Base-by-base conservation (phyloP, 225 moss, liverwort and hornwort genomes). In the Marchantia polymorpha region DNA sequence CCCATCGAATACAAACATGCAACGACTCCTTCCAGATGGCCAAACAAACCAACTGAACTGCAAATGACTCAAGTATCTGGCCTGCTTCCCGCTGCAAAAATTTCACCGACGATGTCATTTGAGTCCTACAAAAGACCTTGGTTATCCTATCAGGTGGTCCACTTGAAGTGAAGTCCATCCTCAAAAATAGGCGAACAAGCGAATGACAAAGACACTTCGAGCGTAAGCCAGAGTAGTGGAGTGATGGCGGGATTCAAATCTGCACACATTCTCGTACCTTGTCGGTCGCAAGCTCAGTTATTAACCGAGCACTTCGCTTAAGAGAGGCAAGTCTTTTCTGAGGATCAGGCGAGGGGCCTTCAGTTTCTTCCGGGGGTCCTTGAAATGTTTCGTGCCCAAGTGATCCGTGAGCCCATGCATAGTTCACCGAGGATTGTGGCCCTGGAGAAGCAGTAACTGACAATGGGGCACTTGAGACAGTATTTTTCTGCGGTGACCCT, bases 1-100 rank as follows among this genome's bases (percentile, higher is more conserved):
- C 93, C 95, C 95, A 99, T 16, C 83, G 90, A 80, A 92, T 91
- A 75, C 95, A 99, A 22, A 92, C 91, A 83, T 89, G 91, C 59
- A 95, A 88, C 68, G 95, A 91, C 83, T 95, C 95, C 78, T 90
- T 95, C 99, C 99, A 93, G 48, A 99, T 93, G 73, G 99, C 93
- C 74, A 99, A 81, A 85, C 91, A 95, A 69, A 99, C 91, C 67
- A 95, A 88, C 83, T 93, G 95, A 74, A 99, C 87, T 60, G 92
- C 90, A 82, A 99, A 99, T 4, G 99, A 92, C 72, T 93, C 93
- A n/a, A 95, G 85, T 20, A 87, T 78, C 75, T 90, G 88, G 77
- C 91, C 93, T 69, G 89, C 90, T 82, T 92, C 90, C 86, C 92
- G 85, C 99, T 95, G 93, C 64, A 80, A 12, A 81, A 64, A 26